Evolutionary conservation across 306 rosid species (phyloP).

Genomic region (Abrus precatorius): DNA sequence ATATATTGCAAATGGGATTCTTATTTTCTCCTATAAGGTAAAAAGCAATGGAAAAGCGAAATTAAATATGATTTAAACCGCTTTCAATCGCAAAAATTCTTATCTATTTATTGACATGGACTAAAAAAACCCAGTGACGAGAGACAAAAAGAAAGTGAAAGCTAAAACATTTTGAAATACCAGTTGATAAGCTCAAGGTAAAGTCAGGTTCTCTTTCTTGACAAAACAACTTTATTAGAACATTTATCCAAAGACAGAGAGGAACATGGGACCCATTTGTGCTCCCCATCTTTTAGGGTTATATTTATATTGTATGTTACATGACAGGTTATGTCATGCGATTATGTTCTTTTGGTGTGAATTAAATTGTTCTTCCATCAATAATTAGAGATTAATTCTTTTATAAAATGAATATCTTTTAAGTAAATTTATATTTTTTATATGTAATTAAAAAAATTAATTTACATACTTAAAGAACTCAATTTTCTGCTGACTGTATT

Average conservation of each 20-base stretch:
- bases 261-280: conserved; percentile 33
- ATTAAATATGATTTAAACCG: conserved; percentile 1
- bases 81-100: not conserved
- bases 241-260: conserved; percentile 35
- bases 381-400: not conserved
- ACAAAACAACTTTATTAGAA: conserved; percentile 24
- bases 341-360: not conserved
- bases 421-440: not conserved
- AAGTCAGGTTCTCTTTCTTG: conserved; percentile 43
- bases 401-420: not conserved
- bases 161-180: not conserved
- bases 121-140: conserved; percentile 37
- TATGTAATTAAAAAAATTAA: too few relatives aligned
- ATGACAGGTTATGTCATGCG: not conserved
- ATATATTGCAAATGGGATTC: not conserved
- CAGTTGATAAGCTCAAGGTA: conserved; percentile 35
- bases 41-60: conserved; percentile 18
- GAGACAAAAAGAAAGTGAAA: conserved; percentile 38
- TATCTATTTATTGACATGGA: conserved; percentile 3
- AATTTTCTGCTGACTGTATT: not conserved
- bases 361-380: not conserved
- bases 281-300: conserved; percentile 8
- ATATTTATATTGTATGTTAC: not conserved
- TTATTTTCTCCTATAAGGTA: conserved; percentile 15
- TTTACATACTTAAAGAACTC: not conserved